These are phyloP conservation scores for Sclerotinia borealis DNA, from an alignment of 2,329 filamentous ascomycete genomes.

Conservation along the genomic window DNA sequence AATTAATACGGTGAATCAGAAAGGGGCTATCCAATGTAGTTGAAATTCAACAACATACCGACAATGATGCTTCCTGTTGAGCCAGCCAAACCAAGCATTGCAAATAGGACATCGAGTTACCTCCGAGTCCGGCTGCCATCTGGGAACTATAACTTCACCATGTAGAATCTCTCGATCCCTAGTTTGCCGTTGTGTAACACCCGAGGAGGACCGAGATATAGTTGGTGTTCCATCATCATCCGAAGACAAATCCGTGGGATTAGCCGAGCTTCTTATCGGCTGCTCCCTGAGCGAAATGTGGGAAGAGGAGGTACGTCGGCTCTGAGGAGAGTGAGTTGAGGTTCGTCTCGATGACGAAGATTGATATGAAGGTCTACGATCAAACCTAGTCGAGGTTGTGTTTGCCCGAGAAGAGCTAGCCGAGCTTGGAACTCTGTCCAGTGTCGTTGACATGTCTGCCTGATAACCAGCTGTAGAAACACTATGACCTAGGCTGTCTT, in stretches of 20 bases:
- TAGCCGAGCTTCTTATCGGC: not conserved
- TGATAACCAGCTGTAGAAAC: conserved; percentile 11
- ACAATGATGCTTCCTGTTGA: conserved; percentile 89
- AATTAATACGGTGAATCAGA: conserved; percentile 7
- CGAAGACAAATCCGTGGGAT: not conserved
- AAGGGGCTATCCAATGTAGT: no score
- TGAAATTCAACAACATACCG: conserved; percentile 45
- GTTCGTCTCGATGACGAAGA: conserved; percentile 10
- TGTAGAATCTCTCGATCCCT: not conserved
- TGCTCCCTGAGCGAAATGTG: not conserved
- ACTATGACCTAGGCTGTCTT: conserved; percentile 2
- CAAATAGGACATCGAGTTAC: conserved; percentile 84
- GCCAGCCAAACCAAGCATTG: conserved; percentile 59
- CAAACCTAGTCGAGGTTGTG: not conserved
- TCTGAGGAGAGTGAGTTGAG: conserved; percentile 1
- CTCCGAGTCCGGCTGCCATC: conserved; percentile 85
- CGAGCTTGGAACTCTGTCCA: conserved; percentile 1
- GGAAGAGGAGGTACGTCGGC: conserved; percentile 2
- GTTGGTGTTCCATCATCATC: conserved; percentile 6
- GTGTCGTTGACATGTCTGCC: conserved; percentile 10
- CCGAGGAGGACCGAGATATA: not conserved
- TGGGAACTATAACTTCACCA: conserved; percentile 50
- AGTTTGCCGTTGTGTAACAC: not conserved
- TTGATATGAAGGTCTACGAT: conserved; percentile 11
- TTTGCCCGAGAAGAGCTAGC: conserved; percentile 9